Percentiles rank a stretch among this genome's conserved stretches.
phyloP scores from a whole-genome alignment of 225 moss, liverwort and hornwort genomes.

The Climacium dendroides region DNA sequence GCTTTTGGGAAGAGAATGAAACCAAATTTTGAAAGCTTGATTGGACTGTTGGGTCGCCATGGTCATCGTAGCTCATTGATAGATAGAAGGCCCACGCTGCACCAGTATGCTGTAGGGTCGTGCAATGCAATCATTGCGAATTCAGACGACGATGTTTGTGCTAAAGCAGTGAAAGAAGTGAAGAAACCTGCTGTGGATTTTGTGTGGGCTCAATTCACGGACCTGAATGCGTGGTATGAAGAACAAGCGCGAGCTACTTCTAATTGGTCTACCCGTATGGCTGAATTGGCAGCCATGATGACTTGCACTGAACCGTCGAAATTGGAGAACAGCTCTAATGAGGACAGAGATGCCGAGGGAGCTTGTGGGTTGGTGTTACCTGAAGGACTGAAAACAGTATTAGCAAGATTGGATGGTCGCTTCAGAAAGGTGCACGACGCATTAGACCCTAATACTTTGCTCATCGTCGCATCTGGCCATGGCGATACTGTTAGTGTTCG shows the following conservation, averaged over 20 bases:
- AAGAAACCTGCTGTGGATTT: constrained; percentile 56
- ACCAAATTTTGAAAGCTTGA: constrained; percentile 46
- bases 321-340: background rate
- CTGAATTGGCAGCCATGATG: constrained; percentile 62
- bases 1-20: constrained; percentile 33
- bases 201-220: constrained; percentile 82
- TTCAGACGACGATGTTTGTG: constrained; percentile 55
- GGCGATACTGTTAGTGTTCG: constrained; percentile 71
- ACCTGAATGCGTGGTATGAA: constrained; percentile 49
- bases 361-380: background rate
- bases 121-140: constrained; percentile 64
- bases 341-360: background rate
- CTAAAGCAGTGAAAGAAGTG: constrained; percentile 64
- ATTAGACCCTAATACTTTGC: constrained; percentile 51
- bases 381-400: constrained; percentile 27
- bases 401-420: constrained; percentile 34
- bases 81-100: constrained; percentile 48
- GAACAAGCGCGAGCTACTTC: constrained; percentile 29
- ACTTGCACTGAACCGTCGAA: constrained; percentile 36
- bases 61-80: constrained; percentile 56
- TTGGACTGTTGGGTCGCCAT: constrained; percentile 39
- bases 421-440: constrained; percentile 55
- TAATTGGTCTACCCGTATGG: constrained; percentile 40
- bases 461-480: constrained; percentile 68
- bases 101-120: constrained; percentile 57